Conservation (phyloP, 352 stramenopile genomes). For the Pythium brachiatum region DNA sequence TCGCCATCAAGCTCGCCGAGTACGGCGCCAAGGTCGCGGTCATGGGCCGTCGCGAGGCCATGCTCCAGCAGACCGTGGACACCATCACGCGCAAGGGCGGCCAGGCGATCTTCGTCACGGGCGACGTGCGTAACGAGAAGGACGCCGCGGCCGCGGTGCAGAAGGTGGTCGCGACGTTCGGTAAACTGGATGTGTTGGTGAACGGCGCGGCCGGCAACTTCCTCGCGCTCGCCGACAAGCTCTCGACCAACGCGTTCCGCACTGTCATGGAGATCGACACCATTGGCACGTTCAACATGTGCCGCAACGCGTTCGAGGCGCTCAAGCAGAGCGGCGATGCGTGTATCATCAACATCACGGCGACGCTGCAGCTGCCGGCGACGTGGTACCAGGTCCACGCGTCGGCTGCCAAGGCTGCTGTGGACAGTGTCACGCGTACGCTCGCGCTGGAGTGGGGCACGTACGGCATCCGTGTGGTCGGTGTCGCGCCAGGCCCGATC, state of each 20-base stretch:
- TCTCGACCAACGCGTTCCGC: constrained; percentile 93
- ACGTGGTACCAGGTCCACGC: constrained; percentile 96
- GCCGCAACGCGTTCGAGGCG: constrained; percentile 76
- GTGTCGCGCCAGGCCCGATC: constrained; percentile 95
- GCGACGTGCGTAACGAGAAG: constrained; percentile 88
- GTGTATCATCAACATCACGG: constrained; percentile 95
- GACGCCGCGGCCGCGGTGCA: constrained; percentile 74
- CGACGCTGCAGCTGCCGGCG: constrained; percentile 89
- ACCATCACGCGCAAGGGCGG: constrained; percentile 49
- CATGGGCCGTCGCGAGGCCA: constrained; percentile 90
- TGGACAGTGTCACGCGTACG: constrained; percentile 93
- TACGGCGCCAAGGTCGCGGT: constrained; percentile 92
- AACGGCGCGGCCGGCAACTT: constrained; percentile 96
- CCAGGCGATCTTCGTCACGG: constrained; percentile 44
- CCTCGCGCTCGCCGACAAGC: constrained; percentile 76
- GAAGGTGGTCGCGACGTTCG: constrained; percentile 75
- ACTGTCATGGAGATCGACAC: constrained; percentile 97
- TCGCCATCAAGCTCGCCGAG: constrained; percentile 87
- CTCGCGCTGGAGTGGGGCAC: constrained; percentile 96
- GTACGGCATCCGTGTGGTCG: constrained; percentile 92
- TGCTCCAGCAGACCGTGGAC: constrained; percentile 85
- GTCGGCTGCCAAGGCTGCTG: constrained; percentile 92
- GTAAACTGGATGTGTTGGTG: constrained; percentile 90
- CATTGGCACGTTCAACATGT: constrained; percentile 97
- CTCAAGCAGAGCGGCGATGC: constrained; percentile 71